phyloP scores from a whole-genome alignment of 179 eudicot species.

The Actinidia chinensis region DNA sequence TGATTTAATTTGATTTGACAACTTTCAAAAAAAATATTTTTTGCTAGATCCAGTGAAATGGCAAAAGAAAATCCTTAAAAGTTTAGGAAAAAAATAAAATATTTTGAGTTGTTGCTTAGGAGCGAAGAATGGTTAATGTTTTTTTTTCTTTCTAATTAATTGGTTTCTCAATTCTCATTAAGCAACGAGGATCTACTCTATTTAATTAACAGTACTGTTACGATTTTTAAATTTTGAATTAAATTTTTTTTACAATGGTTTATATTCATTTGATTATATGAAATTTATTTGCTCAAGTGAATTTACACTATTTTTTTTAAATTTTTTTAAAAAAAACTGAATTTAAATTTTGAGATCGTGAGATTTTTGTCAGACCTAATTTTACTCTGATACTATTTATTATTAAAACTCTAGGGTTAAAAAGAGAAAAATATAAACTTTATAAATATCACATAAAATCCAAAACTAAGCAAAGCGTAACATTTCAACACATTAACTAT shows the following conservation, averaged over 20 bases:
- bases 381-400: too few species aligned
- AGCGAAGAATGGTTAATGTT: neutral
- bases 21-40: neutral
- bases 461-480: too few species aligned
- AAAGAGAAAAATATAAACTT: too few species aligned
- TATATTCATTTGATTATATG: too few species aligned
- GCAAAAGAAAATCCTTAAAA: neutral
- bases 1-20: neutral
- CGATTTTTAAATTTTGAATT: constrained; percentile 7
- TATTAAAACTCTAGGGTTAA: too few species aligned
- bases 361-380: too few species aligned
- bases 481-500: too few species aligned
- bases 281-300: too few species aligned
- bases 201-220: neutral
- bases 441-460: too few species aligned
- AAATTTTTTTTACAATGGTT: too few species aligned
- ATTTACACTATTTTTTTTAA: too few species aligned
- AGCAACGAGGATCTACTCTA: neutral
- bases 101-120: neutral
- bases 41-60: neutral
- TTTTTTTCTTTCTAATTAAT: neutral
- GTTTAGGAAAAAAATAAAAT: too few species aligned
- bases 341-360: neutral
- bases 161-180: neutral
- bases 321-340: neutral